phyloP scores from a whole-genome alignment of 495 filamentous ascomycete genomes.

The Podospora anserina region DNA sequence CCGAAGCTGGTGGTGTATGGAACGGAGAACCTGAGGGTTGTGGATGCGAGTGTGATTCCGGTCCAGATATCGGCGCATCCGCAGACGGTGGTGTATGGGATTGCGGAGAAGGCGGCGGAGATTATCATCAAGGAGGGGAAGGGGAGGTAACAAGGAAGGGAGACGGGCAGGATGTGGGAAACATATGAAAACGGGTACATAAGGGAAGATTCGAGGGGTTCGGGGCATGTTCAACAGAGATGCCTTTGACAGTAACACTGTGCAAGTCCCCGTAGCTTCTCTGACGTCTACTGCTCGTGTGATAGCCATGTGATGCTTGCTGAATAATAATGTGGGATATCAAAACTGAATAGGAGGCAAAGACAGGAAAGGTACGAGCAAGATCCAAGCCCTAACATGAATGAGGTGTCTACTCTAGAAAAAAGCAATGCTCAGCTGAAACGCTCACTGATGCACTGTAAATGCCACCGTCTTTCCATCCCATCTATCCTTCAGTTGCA shows the following conservation, averaged over 20 bases:
- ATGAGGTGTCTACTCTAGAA: neutral
- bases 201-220: too few species aligned
- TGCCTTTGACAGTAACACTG: too few species aligned
- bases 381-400: neutral
- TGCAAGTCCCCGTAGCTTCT: too few species aligned
- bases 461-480: neutral
- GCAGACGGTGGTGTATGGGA: constrained; percentile 38
- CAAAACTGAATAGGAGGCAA: neutral
- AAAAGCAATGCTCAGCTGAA: neutral
- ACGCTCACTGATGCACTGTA: neutral
- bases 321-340: neutral
- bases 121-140: constrained; percentile 33
- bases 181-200: too few species aligned
- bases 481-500: neutral
- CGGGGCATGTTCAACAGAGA: too few species aligned
- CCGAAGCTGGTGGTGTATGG: constrained; percentile 45
- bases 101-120: constrained; percentile 43
- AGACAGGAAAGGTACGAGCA: neutral
- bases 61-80: constrained; percentile 32
- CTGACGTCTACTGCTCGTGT: neutral
- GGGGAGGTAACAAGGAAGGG: neutral
- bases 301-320: neutral
- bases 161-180: too few species aligned
- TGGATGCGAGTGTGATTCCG: constrained; percentile 36
- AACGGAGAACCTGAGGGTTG: constrained; percentile 32